phyloP scores from a whole-genome alignment of 345 rosid genomes.

The Pseudoturritis turrita region DNA sequence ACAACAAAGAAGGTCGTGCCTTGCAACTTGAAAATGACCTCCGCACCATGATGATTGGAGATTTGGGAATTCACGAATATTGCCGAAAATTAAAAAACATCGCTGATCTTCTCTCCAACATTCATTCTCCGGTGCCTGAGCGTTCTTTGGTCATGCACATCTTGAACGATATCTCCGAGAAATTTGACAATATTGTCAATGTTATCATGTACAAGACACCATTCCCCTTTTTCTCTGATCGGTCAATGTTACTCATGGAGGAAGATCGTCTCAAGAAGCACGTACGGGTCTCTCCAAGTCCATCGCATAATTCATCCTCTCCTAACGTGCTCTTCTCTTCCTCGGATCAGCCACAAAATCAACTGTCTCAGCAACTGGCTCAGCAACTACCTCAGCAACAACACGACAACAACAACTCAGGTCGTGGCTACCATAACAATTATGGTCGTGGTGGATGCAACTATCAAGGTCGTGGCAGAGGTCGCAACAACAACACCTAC shows the following conservation, averaged over 20 bases:
- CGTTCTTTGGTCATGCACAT: not conserved
- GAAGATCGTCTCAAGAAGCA: not conserved
- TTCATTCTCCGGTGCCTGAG: not conserved
- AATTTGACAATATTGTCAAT: not conserved
- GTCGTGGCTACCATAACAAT: too few relatives aligned
- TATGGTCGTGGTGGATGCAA: too few relatives aligned
- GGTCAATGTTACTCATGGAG: not conserved
- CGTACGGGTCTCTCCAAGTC: too few relatives aligned
- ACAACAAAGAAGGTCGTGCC: not conserved
- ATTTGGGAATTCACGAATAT: not conserved
- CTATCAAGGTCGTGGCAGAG: too few relatives aligned
- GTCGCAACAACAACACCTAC: too few relatives aligned
- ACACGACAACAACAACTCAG: too few relatives aligned
- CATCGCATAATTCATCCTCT: too few relatives aligned
- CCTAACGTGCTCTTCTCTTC: too few relatives aligned
- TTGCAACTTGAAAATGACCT: not conserved
- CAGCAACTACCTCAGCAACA: too few relatives aligned
- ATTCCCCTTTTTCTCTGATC: not conserved
- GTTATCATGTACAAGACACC: not conserved
- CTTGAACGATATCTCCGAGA: not conserved
- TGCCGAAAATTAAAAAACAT: not conserved
- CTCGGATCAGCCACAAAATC: too few relatives aligned
- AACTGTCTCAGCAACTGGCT: too few relatives aligned
- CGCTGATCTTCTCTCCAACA: not conserved
- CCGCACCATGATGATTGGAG: fast-evolving